Evolutionary conservation across 139 green algal genomes (phyloP).

Genomic region (Yamagishiella unicocca): DNA sequence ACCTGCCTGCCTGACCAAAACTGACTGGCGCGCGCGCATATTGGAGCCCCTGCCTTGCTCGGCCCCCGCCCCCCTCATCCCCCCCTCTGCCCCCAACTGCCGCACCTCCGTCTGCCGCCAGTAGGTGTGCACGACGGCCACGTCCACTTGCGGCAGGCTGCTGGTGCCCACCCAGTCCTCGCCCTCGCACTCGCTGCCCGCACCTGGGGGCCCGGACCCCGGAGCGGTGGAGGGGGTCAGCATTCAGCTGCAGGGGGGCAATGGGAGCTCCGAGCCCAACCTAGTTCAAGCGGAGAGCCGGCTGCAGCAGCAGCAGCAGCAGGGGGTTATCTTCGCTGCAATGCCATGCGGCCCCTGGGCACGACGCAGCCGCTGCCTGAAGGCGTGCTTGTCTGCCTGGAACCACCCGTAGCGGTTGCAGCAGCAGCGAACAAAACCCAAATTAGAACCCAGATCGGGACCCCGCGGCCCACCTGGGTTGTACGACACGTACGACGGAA

Average conservation of each 20-base stretch:
- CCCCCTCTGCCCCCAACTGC: neutral
- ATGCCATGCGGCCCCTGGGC: no score
- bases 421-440: no score
- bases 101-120: conserved; percentile 43
- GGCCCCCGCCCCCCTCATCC: neutral
- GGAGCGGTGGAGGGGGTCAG: neutral
- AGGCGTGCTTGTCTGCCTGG: no score
- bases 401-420: no score
- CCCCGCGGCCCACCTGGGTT: conserved; percentile 31
- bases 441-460: no score
- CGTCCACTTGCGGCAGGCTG: neutral
- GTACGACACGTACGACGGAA: neutral
- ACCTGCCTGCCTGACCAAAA: no score
- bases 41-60: neutral
- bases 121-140: conserved; percentile 36
- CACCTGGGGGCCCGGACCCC: neutral
- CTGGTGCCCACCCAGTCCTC: conserved; percentile 42
- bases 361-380: no score
- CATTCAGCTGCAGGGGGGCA: neutral
- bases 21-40: no score
- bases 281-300: no score
- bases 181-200: conserved; percentile 28
- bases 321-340: no score
- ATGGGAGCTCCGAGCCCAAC: no score
- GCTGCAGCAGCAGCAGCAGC: no score